Evolutionary conservation across 306 rosid genomes (phyloP).

Genomic region (Ceratonia siliqua): DNA sequence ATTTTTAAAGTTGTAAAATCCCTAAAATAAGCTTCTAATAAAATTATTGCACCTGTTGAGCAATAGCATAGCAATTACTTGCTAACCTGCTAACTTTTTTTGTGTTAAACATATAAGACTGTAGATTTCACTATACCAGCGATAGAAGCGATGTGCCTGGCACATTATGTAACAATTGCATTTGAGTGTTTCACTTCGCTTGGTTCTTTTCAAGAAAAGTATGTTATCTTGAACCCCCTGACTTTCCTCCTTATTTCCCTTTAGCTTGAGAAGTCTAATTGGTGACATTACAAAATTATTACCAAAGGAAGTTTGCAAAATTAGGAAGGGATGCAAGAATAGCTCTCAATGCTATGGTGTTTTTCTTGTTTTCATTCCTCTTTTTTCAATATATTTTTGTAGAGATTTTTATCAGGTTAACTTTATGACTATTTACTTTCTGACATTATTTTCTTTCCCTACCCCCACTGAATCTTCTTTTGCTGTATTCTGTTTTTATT

Average conservation of each 20-base stretch:
- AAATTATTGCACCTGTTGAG: background rate
- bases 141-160: constrained; percentile 91
- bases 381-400: constrained; percentile 1
- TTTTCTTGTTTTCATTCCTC: constrained; percentile 40
- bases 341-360: constrained; percentile 74
- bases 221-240: constrained; percentile 35
- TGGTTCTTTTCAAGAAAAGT: constrained; percentile 56
- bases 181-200: constrained; percentile 74
- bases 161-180: constrained; percentile 85
- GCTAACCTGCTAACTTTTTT: constrained; percentile 29
- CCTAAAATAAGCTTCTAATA: constrained; percentile 12
- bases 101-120: constrained; percentile 46
- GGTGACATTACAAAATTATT: constrained; percentile 42
- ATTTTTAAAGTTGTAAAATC: background rate
- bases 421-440: background rate
- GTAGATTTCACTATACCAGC: constrained; percentile 91
- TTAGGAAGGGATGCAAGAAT: constrained; percentile 94
- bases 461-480: background rate
- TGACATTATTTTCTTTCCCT: constrained; percentile 1
- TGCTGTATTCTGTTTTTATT: background rate
- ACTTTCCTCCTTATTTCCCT: constrained; percentile 20
- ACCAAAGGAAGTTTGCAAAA: constrained; percentile 62
- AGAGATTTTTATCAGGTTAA: constrained; percentile 5
- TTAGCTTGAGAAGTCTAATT: constrained; percentile 25
- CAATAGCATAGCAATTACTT: background rate